Evolutionary conservation across 1,139 yeast species (phyloP).

Genomic region (Pichia sp.): DNA sequence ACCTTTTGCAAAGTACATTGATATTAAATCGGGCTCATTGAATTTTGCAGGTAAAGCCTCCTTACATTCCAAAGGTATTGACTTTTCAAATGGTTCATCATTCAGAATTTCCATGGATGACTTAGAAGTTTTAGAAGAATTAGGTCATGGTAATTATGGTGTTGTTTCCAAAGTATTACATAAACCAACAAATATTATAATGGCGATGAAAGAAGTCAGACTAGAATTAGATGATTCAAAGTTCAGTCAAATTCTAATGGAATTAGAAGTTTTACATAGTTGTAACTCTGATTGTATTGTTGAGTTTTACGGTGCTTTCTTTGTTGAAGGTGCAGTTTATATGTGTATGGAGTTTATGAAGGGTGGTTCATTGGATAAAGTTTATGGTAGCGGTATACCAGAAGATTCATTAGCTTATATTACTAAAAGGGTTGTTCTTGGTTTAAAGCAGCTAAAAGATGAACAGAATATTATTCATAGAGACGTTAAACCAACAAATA

Average conservation of each 20-base stretch:
- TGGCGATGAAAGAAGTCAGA: constrained; percentile 97
- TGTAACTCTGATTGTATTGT: constrained; percentile 88
- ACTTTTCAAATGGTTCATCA: constrained; percentile 81
- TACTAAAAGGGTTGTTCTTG: constrained; percentile 73
- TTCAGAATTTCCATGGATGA: constrained; percentile 85
- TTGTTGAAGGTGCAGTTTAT: constrained; percentile 95
- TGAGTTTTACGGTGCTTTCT: constrained; percentile 94
- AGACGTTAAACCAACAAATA: constrained; percentile 96
- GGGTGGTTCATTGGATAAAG: constrained; percentile 88
- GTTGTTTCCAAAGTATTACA: constrained; percentile 88
- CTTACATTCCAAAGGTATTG: constrained; percentile 84
- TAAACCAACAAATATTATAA: constrained; percentile 84
- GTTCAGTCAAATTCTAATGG: constrained; percentile 92
- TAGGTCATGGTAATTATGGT: constrained; percentile 95
- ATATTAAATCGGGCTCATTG: constrained; percentile 83
- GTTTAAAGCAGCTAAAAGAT: constrained; percentile 79
- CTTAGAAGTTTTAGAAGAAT: constrained; percentile 73
- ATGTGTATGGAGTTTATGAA: constrained; percentile 99
- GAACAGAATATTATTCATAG: constrained; percentile 90
- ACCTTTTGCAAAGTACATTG: constrained; percentile 79
- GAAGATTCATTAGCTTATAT: constrained; percentile 79
- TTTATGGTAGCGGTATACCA: constrained; percentile 64
- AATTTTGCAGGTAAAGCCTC: constrained; percentile 94
- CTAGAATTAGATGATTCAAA: constrained; percentile 86
- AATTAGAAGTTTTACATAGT: constrained; percentile 83